Evolutionary conservation across 1,139 yeast genomes (phyloP).

Genomic region (Suhomyces bokatorum): DNA sequence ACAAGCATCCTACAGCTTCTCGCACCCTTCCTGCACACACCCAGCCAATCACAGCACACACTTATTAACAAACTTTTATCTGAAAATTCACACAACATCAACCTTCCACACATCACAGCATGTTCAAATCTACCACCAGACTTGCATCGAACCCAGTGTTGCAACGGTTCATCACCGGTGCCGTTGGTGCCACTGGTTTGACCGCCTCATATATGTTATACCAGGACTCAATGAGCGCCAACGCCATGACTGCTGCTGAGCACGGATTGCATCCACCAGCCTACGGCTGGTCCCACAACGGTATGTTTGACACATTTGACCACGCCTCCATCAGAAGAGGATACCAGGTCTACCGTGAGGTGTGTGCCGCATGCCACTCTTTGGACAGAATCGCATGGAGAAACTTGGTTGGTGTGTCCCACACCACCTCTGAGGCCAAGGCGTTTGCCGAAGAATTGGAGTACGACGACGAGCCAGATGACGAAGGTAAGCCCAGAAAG

Average conservation of each 20-base stretch:
- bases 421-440: constrained; percentile 86
- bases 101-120: constrained; percentile 8
- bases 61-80: constrained; percentile 12
- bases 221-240: constrained; percentile 79
- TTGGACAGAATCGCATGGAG: constrained; percentile 98
- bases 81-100: constrained; percentile 10
- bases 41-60: constrained; percentile 12
- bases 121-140: constrained; percentile 14
- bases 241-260: constrained; percentile 98
- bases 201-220: constrained; percentile 75
- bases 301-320: constrained; percentile 89
- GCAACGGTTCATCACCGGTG: constrained; percentile 60
- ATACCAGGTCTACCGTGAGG: constrained; percentile 97
- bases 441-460: constrained; percentile 95
- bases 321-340: constrained; percentile 99
- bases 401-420: constrained; percentile 95
- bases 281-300: constrained; percentile 91
- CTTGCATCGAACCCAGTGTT: constrained; percentile 34
- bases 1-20: neutral
- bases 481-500: constrained; percentile 97
- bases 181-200: constrained; percentile 68
- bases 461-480: constrained; percentile 99
- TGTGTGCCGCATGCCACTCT: constrained; percentile 98
- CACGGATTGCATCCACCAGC: constrained; percentile 97
- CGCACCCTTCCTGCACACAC: constrained; percentile 8